These are phyloP conservation scores for Capsicum chinense DNA, from an alignment of 257 asterid genomes.

Conservation along the genomic window DNA sequence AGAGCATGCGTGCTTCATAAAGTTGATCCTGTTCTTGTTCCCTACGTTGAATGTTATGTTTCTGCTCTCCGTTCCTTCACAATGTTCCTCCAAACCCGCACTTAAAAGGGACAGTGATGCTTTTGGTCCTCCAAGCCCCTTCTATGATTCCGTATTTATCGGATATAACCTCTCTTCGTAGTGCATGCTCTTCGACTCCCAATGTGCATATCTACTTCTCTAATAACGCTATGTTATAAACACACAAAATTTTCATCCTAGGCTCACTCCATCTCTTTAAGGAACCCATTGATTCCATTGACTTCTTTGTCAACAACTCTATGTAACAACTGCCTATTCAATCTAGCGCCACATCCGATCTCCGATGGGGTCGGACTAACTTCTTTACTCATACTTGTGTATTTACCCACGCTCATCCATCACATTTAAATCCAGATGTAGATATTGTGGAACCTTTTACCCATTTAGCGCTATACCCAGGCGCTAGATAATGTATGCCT, in stretches of 20 bases:
- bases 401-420: background rate
- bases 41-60: background rate
- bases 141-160: background rate
- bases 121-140: background rate
- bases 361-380: background rate
- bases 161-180: background rate
- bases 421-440: background rate
- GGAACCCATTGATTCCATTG: background rate
- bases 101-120: background rate
- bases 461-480: background rate
- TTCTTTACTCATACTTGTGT: background rate
- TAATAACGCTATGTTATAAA: conserved; percentile 4
- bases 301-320: background rate
- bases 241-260: background rate
- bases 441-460: background rate
- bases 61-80: background rate
- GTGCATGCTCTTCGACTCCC: background rate
- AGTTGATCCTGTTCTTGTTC: background rate
- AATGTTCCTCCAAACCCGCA: background rate
- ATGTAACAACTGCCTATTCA: background rate
- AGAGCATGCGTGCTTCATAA: background rate
- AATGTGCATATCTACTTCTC: background rate
- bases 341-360: background rate
- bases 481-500: background rate
- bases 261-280: background rate